phyloP scores from a whole-genome alignment of 2,329 filamentous ascomycete genomes.

The Trichoderma breve region DNA sequence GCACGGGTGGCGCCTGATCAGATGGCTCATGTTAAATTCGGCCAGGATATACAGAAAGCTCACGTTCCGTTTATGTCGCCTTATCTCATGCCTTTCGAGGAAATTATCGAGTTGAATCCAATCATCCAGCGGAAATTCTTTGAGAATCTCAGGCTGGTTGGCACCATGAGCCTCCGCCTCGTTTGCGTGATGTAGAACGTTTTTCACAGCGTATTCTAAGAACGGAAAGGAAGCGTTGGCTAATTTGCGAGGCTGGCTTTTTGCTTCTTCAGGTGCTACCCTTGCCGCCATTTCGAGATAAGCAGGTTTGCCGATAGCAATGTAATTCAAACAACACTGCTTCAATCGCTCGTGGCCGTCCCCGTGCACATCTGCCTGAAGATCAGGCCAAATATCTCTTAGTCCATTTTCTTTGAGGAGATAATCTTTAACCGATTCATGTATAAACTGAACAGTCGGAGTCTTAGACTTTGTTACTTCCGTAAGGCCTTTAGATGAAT shows the following conservation, averaged over 20 bases:
- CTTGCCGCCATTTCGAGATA: not conserved
- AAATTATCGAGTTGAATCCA: not conserved
- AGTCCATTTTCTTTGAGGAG: conserved; percentile 39
- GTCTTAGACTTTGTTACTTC: conserved; percentile 34
- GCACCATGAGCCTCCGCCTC: not conserved
- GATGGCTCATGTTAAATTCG: not conserved
- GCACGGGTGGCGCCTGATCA: not conserved
- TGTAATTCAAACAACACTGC: not conserved
- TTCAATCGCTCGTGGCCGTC: not conserved
- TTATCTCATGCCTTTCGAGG: not conserved
- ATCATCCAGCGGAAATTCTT: not conserved
- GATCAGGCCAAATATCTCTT: not conserved
- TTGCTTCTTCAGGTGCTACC: not conserved
- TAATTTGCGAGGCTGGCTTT: not conserved
- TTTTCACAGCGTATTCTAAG: not conserved
- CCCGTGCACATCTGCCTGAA: not conserved
- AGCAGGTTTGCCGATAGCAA: not conserved
- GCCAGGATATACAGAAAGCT: not conserved
- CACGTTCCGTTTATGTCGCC: not conserved
- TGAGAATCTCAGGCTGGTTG: not conserved
- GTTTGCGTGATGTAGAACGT: not conserved
- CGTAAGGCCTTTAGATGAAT: conserved; percentile 46
- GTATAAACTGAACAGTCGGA: conserved; percentile 45
- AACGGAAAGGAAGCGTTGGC: not conserved
- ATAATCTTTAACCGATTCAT: conserved; percentile 51